Conservation (phyloP, 2,329 filamentous ascomycete species). For the Fusarium pininemorale region DNA sequence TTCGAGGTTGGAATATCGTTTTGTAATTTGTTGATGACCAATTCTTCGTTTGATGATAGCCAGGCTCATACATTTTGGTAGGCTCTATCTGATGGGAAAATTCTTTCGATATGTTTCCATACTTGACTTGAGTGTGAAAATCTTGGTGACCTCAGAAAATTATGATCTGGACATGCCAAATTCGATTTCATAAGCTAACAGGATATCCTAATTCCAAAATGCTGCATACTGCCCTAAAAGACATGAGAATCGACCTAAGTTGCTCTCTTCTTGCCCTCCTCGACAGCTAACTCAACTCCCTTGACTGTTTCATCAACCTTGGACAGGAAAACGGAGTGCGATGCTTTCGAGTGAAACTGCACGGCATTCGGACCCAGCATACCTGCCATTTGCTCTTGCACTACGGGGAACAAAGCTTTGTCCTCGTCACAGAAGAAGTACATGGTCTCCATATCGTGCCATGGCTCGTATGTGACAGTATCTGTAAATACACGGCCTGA, state of each 20-base stretch:
- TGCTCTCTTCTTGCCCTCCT: constrained; percentile 6
- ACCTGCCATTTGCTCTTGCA: constrained; percentile 36
- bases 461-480: constrained; percentile 38
- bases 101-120: too few species aligned
- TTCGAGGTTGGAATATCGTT: background rate
- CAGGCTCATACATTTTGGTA: background rate
- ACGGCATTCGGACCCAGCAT: constrained; percentile 5
- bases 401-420: constrained; percentile 31
- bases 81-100: fast-evolving
- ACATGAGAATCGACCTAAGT: too few species aligned
- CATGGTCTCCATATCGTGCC: constrained; percentile 41
- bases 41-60: fast-evolving
- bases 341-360: constrained; percentile 8
- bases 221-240: fast-evolving
- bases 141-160: too few species aligned
- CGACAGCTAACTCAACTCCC: constrained; percentile 24
- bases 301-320: constrained; percentile 20
- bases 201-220: background rate
- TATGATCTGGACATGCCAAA: fast-evolving
- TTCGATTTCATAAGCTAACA: background rate
- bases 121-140: too few species aligned
- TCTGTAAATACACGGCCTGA: constrained; percentile 33
- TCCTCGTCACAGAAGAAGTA: constrained; percentile 40
- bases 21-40: background rate
- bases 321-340: constrained; percentile 29